phyloP scores from a whole-genome alignment of 495 filamentous ascomycete genomes.

The Penicillium taxi region DNA sequence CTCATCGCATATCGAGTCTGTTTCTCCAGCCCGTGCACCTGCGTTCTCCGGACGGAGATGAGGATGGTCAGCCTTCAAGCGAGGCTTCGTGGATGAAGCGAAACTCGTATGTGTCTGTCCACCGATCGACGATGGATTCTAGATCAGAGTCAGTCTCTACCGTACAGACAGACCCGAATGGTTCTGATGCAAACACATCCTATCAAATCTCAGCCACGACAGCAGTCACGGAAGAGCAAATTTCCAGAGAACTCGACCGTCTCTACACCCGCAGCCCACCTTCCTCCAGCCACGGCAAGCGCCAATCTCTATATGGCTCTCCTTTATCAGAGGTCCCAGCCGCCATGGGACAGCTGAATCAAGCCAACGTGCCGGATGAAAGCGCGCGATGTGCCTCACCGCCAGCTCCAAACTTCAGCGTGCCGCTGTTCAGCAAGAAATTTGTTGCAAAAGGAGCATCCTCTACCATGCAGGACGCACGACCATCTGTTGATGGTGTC shows the following conservation, averaged over 20 bases:
- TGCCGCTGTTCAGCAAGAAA: constrained; percentile 43
- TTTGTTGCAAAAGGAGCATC: constrained; percentile 21
- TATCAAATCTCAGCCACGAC: constrained; percentile 12
- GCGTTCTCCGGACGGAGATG: constrained; percentile 18
- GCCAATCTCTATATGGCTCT: constrained; percentile 20
- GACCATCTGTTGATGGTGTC: constrained; percentile 13
- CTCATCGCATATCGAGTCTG: constrained; percentile 53
- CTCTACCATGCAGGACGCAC: constrained; percentile 7
- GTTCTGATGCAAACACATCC: constrained; percentile 7
- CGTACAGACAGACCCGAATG: constrained; percentile 20
- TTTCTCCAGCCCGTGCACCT: constrained; percentile 47
- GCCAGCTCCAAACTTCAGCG: constrained; percentile 44
- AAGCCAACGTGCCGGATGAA: constrained; percentile 24
- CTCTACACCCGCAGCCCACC: constrained; percentile 17
- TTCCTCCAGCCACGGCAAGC: constrained; percentile 18
- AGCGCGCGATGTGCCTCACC: constrained; percentile 30
- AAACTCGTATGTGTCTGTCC: constrained; percentile 26
- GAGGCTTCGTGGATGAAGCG: constrained; percentile 21
- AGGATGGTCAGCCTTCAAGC: constrained; percentile 12
- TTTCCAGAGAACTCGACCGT: constrained; percentile 8
- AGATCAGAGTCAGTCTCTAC: constrained; percentile 28
- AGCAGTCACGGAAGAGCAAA: constrained; percentile 11
- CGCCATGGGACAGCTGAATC: constrained; percentile 14
- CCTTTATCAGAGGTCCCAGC: no score
- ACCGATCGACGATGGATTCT: constrained; percentile 26